Base-by-base conservation (phyloP, 2,329 filamentous ascomycete species). In the Mycosphaerella arachidis region DNA sequence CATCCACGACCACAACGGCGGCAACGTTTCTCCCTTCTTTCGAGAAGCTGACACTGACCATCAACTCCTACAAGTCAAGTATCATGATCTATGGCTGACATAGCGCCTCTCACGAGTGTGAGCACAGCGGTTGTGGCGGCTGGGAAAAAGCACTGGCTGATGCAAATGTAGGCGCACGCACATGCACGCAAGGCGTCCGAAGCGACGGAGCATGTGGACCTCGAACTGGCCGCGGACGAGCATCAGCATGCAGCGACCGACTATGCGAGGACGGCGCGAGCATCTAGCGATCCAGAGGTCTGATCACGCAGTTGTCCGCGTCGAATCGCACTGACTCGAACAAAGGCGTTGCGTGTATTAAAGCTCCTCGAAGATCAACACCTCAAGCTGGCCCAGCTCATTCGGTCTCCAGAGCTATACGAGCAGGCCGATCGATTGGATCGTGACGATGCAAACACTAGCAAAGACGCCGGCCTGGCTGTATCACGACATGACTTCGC, bases 291-390 rank as follows among this genome's bases (percentile, higher is more conserved):
- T 71, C 73, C 72, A 4, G 83, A 86, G 75, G 83, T 84, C 70
- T 56, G 64, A 33, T 40, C 18, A 8, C 20, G 46, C 13, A 24
- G 24, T 3, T 18, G 16, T 50, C 27, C 24, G 40, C 9, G 35
- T 27, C 35, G 6, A 9, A 27, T 8, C 3, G 35, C 31, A 62
- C 61, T 63, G 53, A 58, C 81, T 79, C 45, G 84, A 71, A 72
- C 82, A 63, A 82, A 96, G 81, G 93, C 92, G 13, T 77, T 96
- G 53, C 86, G 94, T 55, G 94, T 92, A 9, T 80, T 99, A 61
- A 85, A 84, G 66, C 83, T 97, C 2, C 86, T 99, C 59, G 91
- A 97, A 75, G 83, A 90, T 64, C 91, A 99, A 73, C 94, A 99
- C 73, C 85, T 86, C 66, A 87, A 86, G 63, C 86, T 97, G 12